phyloP scores from a whole-genome alignment of 768 basidiomycete genomes.

The Exsudoporus frostii region DNA sequence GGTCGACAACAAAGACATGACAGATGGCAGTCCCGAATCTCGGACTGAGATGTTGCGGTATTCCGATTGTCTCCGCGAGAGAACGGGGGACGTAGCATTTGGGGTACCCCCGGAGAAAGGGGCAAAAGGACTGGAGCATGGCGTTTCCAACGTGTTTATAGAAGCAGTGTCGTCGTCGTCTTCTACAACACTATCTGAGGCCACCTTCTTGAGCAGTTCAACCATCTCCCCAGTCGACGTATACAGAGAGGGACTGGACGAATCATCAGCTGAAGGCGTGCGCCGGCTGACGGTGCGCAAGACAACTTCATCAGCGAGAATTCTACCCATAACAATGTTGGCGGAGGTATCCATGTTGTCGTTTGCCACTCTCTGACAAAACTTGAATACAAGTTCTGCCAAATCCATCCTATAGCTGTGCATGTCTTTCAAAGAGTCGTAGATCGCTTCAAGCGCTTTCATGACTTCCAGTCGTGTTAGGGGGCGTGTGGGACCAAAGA shows the following conservation, averaged over 20 bases:
- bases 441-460: conserved; percentile 53
- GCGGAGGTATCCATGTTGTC: conserved; percentile 26
- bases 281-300: conserved; percentile 45
- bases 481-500: conserved; percentile 44
- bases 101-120: conserved; percentile 32
- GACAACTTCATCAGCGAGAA: conserved; percentile 69
- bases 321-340: conserved; percentile 45
- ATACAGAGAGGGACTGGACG: conserved; percentile 16
- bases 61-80: conserved; percentile 61
- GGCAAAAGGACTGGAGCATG: conserved; percentile 33
- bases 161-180: conserved; percentile 45
- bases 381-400: conserved; percentile 53
- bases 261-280: conserved; percentile 7
- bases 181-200: conserved; percentile 32
- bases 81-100: conserved; percentile 45
- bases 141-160: conserved; percentile 37
- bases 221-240: conserved; percentile 30
- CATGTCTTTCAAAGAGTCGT: conserved; percentile 69
- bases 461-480: conserved; percentile 56
- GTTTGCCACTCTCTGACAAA: conserved; percentile 39
- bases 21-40: conserved; percentile 50
- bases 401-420: conserved; percentile 54
- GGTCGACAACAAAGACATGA: conserved; percentile 64
- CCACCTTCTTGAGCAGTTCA: conserved; percentile 41
- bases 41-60: conserved; percentile 39